Conservation (phyloP, 805 yeast genomes). For the Candida sithepensis region DNA sequence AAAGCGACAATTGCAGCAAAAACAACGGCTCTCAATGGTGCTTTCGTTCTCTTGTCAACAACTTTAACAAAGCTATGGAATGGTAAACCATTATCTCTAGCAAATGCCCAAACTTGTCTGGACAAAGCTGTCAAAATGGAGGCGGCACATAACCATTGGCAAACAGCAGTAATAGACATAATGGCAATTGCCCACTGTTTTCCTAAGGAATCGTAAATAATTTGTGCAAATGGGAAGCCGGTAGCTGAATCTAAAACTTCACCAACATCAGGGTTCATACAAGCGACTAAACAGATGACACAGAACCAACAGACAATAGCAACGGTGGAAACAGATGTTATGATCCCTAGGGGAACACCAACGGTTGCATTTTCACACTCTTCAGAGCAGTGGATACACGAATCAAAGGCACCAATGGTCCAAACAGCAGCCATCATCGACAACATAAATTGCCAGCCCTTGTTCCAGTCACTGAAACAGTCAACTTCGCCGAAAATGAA, state of each 20-base stretch:
- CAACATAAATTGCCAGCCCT: constrained; percentile 49
- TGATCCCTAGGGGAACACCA: constrained; percentile 64
- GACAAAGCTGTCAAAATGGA: constrained; percentile 61
- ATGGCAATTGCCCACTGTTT: constrained; percentile 62
- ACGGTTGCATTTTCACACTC: constrained; percentile 61
- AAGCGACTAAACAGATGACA: constrained; percentile 50
- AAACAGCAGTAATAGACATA: constrained; percentile 53
- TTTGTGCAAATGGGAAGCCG: constrained; percentile 66
- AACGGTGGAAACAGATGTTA: constrained; percentile 55
- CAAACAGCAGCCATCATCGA: constrained; percentile 62
- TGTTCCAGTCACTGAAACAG: constrained; percentile 52
- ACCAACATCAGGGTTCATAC: constrained; percentile 44
- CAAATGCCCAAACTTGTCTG: constrained; percentile 72
- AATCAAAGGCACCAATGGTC: constrained; percentile 74
- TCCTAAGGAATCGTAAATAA: constrained; percentile 59
- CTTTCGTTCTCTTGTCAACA: constrained; percentile 53
- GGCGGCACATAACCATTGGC: constrained; percentile 66
- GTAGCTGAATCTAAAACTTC: constrained; percentile 41
- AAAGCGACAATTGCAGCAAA: constrained; percentile 48
- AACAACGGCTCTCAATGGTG: constrained; percentile 62
- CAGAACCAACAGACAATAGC: constrained; percentile 57
- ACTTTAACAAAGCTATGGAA: constrained; percentile 50
- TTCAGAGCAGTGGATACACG: constrained; percentile 70
- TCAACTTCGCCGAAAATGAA: constrained; percentile 54
- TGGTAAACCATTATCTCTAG: constrained; percentile 78